phyloP scores from a whole-genome alignment of 768 basidiomycete species.

The Auricularia cornea region DNA sequence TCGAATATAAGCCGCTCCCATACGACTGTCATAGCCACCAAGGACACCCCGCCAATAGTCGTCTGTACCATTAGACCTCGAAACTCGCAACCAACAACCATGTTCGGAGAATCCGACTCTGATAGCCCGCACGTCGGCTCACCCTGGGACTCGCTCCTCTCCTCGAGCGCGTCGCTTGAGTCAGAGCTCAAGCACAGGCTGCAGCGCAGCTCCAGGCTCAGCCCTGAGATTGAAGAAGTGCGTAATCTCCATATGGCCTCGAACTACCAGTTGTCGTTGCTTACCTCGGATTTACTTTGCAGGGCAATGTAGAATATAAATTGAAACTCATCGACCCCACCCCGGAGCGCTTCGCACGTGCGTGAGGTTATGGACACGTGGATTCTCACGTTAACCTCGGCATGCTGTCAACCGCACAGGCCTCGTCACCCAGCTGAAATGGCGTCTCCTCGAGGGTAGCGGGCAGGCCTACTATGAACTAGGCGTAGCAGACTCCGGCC shows the following conservation, averaged over 20 bases:
- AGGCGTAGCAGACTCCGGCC: constrained; percentile 80
- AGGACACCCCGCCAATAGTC: constrained; percentile 4
- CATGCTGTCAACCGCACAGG: constrained; percentile 11
- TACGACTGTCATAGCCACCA: constrained; percentile 6
- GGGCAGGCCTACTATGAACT: constrained; percentile 80
- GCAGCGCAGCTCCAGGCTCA: constrained; percentile 19
- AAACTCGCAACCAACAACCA: constrained; percentile 19
- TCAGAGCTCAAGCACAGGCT: constrained; percentile 21
- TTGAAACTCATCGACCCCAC: constrained; percentile 77
- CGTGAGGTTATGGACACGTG: neutral
- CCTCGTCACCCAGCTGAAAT: constrained; percentile 92
- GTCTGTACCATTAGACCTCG: constrained; percentile 7
- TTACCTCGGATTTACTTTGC: constrained; percentile 5
- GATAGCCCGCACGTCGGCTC: constrained; percentile 73
- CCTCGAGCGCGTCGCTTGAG: constrained; percentile 34
- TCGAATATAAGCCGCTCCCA: constrained; percentile 40
- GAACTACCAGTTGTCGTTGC: too few relatives aligned
- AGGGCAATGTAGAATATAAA: constrained; percentile 93
- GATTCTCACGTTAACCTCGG: constrained; percentile 23
- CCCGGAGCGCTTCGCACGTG: constrained; percentile 60
- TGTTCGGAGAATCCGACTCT: constrained; percentile 65
- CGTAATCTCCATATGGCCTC: constrained; percentile 3
- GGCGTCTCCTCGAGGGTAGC: constrained; percentile 81
- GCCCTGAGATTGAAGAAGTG: constrained; percentile 64
- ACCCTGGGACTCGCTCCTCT: constrained; percentile 74